phyloP scores from a whole-genome alignment of 169 alveolate species.

The Cryptosporidium andersoni region DNA sequence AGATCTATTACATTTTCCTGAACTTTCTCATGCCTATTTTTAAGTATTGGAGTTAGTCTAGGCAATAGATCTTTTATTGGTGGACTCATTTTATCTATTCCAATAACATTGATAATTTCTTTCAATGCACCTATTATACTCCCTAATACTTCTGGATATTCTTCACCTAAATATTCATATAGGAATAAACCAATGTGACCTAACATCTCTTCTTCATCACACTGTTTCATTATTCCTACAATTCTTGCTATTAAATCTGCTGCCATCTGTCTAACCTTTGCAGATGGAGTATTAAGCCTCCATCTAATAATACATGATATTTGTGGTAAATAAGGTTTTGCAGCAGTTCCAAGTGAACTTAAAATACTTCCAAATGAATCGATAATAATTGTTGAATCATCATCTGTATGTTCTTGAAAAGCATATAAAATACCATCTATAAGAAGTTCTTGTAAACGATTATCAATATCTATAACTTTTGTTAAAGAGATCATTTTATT shows the following conservation, averaged over 20 bases:
- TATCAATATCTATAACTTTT: constrained; percentile 96
- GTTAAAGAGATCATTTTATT: constrained; percentile 89
- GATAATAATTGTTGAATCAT: constrained; percentile 93
- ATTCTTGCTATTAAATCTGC: constrained; percentile 97
- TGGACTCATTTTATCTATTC: constrained; percentile 98
- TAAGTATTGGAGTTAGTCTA: constrained; percentile 97
- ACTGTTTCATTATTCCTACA: constrained; percentile 94
- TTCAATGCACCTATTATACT: constrained; percentile 97
- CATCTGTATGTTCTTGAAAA: constrained; percentile 95
- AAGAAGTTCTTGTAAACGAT: constrained; percentile 93
- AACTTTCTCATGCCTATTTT: constrained; percentile 99
- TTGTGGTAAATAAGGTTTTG: constrained; percentile 96
- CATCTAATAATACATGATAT: constrained; percentile 97
- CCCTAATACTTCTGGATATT: constrained; percentile 99
- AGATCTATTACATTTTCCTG: constrained; percentile 96
- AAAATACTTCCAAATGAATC: constrained; percentile 97
- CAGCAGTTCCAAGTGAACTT: constrained; percentile 94
- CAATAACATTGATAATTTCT: constrained; percentile 98
- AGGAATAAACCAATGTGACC: constrained; percentile 96
- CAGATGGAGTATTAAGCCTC: constrained; percentile 94
- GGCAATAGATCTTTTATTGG: constrained; percentile 99
- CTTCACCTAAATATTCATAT: constrained; percentile 99
- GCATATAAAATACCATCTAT: constrained; percentile 98
- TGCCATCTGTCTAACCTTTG: constrained; percentile 97
- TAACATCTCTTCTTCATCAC: constrained; percentile 96